Evolutionary conservation across 2,329 filamentous ascomycete species (phyloP), one percentile per base, ranked within the genome.

Genomic region (Hymenoscyphus infarciens): DNA sequence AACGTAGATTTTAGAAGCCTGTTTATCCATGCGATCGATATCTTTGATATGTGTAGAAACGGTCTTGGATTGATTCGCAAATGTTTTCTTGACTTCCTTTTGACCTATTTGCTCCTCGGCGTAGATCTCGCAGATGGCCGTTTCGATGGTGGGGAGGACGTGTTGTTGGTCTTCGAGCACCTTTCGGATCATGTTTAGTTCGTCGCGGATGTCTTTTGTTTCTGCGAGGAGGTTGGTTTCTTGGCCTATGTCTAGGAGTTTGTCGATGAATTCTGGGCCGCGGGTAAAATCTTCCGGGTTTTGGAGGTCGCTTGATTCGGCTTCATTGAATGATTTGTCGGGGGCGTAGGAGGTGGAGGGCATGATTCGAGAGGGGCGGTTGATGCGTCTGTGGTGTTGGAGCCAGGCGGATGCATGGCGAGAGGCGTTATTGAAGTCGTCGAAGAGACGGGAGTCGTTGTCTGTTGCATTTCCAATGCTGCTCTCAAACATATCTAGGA

Each of bases 1-100:
- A 31, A 82, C 80, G 63, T 92, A 90, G 57, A 91, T 87, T 63
- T 83, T 81, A 73, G 97, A 91, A 75, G 96, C 88, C 74, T 92
- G 87, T 63, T 84, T 82, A 76, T 97, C 91, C 75, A 96, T 86
- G 66, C 87, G 88, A 65, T 91, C 87, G 13, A 70, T 68, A 38
- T 71, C 69, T 54, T 71, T 69, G 19, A 65, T 55, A 49, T 70
- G 67, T 22, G 63, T 66, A 2, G 65, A 62, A 15, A 71, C 66
- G 1, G 61, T 61, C 53, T 70, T 70, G 1, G 68, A 38, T 35
- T 69, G 69, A 1, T 66, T 65, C 7, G 61, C 55, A 22, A 70
- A 68, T 3, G 65, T 52, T 33, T 68, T 70, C 57, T 71, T 71
- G 25, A 71, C 61, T 31, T 70, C 67, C 16, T 62, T 55, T 29